Conservation (phyloP, 177 flowering plant genomes). For the Vitis hybrid region DNA sequence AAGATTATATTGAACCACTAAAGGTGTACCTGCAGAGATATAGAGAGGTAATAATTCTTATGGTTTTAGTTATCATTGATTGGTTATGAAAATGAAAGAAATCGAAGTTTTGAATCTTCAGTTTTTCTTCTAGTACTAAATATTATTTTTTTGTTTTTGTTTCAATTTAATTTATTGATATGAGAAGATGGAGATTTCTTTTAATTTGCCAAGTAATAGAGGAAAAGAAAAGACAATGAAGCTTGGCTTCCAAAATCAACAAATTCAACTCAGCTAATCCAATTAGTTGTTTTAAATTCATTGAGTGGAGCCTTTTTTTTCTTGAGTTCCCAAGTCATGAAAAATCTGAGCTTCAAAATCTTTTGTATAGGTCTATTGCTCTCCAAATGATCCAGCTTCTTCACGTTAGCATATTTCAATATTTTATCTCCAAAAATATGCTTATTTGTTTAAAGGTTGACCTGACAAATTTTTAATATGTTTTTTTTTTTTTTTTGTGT, state of each 20-base stretch:
- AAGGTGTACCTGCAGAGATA: conserved; percentile 19
- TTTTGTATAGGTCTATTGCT: too few relatives aligned
- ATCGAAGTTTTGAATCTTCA: neutral
- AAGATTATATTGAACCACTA: conserved; percentile 23
- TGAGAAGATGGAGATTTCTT: neutral
- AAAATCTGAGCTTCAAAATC: neutral
- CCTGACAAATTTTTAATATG: conserved; percentile 5
- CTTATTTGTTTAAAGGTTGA: neutral
- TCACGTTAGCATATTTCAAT: neutral
- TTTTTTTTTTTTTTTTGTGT: neutral
- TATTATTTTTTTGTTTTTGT: too few relatives aligned
- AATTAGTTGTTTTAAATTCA: neutral
- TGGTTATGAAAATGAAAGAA: neutral
- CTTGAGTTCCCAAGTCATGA: neutral
- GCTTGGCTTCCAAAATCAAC: too few relatives aligned
- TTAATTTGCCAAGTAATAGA: neutral
- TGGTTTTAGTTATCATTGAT: neutral
- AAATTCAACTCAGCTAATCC: neutral
- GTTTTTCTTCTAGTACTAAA: too few relatives aligned
- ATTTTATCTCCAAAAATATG: neutral
- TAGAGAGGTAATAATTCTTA: conserved; percentile 19
- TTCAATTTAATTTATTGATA: too few relatives aligned
- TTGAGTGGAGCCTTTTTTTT: neutral
- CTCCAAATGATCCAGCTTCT: too few relatives aligned
- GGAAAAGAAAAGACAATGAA: neutral